Conservation (phyloP, 208 protist genomes). For the Porcisia deanei region DNA sequence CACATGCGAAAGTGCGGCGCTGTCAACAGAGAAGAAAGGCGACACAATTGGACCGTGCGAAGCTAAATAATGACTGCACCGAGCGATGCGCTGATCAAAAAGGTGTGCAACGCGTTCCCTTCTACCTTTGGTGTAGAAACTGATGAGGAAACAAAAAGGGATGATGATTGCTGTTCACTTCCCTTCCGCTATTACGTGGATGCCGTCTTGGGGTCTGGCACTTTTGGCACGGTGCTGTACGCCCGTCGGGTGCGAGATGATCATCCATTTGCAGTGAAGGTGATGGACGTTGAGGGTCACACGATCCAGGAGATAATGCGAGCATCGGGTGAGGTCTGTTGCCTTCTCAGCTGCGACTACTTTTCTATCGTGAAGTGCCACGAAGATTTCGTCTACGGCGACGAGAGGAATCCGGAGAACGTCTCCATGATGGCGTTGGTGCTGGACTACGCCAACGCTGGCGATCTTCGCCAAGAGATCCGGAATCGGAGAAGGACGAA, state of each 20-base stretch:
- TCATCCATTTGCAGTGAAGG: constrained; percentile 56
- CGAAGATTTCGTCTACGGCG: constrained; percentile 55
- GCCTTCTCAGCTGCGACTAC: constrained; percentile 65
- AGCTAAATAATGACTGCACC: constrained; percentile 14
- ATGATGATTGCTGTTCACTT: background rate
- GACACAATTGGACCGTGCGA: background rate
- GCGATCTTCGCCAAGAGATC: constrained; percentile 69
- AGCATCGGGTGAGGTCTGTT: constrained; percentile 54
- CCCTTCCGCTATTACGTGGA: constrained; percentile 61
- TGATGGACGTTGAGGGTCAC: constrained; percentile 60
- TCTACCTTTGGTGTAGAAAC: constrained; percentile 36
- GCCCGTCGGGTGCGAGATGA: constrained; percentile 48
- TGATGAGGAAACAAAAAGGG: constrained; percentile 13
- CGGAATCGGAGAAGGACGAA: constrained; percentile 29
- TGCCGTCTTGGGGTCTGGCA: constrained; percentile 47
- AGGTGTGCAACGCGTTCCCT: constrained; percentile 42
- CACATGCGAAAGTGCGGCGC: too few relatives aligned
- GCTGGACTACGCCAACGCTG: constrained; percentile 82
- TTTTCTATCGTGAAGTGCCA: constrained; percentile 83
- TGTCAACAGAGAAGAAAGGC: background rate
- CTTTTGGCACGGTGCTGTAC: constrained; percentile 41
- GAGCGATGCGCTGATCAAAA: constrained; percentile 37
- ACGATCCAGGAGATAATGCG: constrained; percentile 62
- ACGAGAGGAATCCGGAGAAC: constrained; percentile 45
- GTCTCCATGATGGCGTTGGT: constrained; percentile 64